Base-by-base conservation (phyloP, 208 protist species). In the Strigomonas galati region DNA sequence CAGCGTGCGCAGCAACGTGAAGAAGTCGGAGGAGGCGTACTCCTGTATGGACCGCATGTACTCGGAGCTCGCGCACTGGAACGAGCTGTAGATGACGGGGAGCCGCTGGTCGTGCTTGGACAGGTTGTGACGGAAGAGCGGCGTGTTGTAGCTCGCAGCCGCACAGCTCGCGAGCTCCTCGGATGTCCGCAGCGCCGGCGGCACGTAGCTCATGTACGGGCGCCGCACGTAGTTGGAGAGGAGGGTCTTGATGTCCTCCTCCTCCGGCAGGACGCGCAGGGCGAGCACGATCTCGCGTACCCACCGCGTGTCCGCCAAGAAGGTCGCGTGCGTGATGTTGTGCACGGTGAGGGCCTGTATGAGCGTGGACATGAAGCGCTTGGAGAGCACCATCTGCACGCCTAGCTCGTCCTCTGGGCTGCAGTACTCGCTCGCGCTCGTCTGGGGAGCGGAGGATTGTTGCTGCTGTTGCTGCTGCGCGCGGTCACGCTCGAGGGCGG, bases 331-430 rank as follows among this genome's bases (percentile, higher is more conserved):
- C 17, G 82, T 89, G 5, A 72, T 75, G 44, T 87, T 78, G 46
- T 92, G 89, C 37, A 95, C 87, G 55, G 82, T 88, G 70, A 95
- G 86, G 32, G 84, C 89, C 72, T 95, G 84, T 24, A 93, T 73
- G 44, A 95, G 62, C 30, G 77, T 65, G 1, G 85, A 69, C 44
- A 87, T 49, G n/a, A 66, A 74, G 27, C 84, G 30, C 48, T 74
- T 64, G 40, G 72, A 53, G 31, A 71, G 67, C 43, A 70, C 62
- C 21, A 43, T n/a, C 35, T 26, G 23, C 21, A 52, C 37, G 4
- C 21, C 37, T 7, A 43, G 23, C 21, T 62, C 35, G 17, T 24
- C 15, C 40, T 62, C 58, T 15, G 32, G 37, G 3, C 37, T 10
- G 37, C 23, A 32, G 60, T 9, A 37, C 19, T 49, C 14, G 32